Percentiles rank a stretch among this genome's conserved stretches.
Conservation (phyloP, 257 asterid species). For the Jacaranda copaia region DNA sequence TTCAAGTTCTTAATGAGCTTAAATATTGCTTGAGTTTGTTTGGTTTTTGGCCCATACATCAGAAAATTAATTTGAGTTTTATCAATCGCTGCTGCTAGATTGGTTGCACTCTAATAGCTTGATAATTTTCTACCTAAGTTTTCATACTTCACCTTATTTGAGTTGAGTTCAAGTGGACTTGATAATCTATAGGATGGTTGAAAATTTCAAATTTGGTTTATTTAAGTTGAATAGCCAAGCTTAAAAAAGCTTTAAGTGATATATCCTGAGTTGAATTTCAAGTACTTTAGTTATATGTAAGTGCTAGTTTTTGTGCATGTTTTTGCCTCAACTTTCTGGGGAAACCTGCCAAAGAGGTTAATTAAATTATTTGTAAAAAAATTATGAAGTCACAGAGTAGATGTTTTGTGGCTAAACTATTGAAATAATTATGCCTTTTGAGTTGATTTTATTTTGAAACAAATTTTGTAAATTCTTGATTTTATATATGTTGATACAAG, state of each 20-base stretch:
- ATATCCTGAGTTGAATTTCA: neutral
- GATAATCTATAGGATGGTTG: conserved; percentile 4
- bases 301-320: neutral
- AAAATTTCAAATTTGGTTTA: neutral
- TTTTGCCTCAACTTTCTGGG: neutral
- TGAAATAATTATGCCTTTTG: no score
- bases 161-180: neutral
- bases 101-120: neutral
- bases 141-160: neutral
- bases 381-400: no score
- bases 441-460: no score
- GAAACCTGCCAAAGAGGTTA: neutral
- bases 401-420: no score
- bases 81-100: neutral
- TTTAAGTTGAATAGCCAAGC: neutral
- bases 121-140: neutral
- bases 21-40: neutral
- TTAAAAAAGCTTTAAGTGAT: neutral
- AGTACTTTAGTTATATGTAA: neutral
- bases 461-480: no score
- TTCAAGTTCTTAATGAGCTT: conserved; percentile 8
- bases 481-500: no score
- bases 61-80: no score
- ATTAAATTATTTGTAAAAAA: no score
- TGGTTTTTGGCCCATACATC: no score